Evolutionary conservation across 1,284 basidiomycete genomes (phyloP).

Genomic region (Heterobasidion occidentale): DNA sequence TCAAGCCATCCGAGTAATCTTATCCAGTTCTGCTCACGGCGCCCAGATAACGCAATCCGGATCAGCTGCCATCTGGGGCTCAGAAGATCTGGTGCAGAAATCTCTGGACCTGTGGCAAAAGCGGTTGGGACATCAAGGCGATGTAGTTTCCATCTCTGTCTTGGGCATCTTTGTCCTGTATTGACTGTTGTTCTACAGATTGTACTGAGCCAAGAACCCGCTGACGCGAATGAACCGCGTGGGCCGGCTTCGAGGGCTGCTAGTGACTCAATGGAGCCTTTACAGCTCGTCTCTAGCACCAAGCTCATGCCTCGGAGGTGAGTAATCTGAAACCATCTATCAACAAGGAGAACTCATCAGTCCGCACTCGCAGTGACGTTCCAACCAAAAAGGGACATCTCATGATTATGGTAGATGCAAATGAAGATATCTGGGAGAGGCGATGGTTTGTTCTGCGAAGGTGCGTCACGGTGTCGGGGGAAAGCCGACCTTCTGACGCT

Average conservation of each 20-base stretch:
- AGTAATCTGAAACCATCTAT: conserved; percentile 13
- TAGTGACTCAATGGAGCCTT: conserved; percentile 35
- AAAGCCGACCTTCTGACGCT: neutral
- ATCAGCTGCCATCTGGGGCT: conserved; percentile 46
- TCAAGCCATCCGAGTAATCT: conserved; percentile 76
- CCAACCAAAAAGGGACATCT: conserved; percentile 82
- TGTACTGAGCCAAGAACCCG: conserved; percentile 63
- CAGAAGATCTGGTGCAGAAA: conserved; percentile 54
- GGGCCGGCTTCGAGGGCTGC: conserved; percentile 31
- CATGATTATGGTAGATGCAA: conserved; percentile 73
- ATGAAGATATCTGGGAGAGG: conserved; percentile 74
- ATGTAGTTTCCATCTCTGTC: conserved; percentile 38
- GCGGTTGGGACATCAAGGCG: conserved; percentile 66
- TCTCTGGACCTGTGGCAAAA: conserved; percentile 77
- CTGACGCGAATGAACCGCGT: conserved; percentile 39
- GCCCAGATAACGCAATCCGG: conserved; percentile 38
- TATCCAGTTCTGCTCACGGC: conserved; percentile 44
- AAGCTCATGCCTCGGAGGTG: conserved; percentile 69
- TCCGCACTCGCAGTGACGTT: conserved; percentile 48
- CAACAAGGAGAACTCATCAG: conserved; percentile 1
- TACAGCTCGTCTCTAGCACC: conserved; percentile 67
- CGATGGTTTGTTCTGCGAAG: conserved; percentile 86
- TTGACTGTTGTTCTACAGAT: conserved; percentile 39
- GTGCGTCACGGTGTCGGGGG: conserved; percentile 29
- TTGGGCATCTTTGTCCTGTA: neutral